Evolutionary conservation across 192 early-diverging fungal species (phyloP), one percentile per base, ranked within the genome.

Genomic region (Spizellomyces punctatus): DNA sequence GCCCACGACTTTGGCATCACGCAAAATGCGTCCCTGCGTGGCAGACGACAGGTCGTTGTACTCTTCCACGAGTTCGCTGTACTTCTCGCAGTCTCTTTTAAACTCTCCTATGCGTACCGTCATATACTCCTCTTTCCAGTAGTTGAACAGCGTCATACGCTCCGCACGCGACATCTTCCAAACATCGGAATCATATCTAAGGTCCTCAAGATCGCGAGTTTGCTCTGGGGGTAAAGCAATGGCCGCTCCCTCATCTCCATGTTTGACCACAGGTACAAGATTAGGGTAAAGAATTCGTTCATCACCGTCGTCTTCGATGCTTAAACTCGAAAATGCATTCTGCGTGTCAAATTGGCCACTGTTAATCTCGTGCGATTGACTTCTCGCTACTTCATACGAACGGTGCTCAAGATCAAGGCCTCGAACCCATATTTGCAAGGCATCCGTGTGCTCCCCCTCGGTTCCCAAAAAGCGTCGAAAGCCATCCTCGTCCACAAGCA

Each of bases 101-200:
- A 67, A 55, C 1, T 67, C 16, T 10, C 14, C 50, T 27, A 2
- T 16, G 22, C 21, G 65, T 10, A 67, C n/a, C 9, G 50, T 48
- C 2, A 67, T 10, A 6, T 36, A 67, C 0, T 73, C 47, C 36
- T 58, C 49, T n/a, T 41, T 63, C 87, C 83, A 86, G n/a, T 71
- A 55, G 0, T 63, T 63, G 47, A 78, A 57, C 5, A 89, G 71
- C 8, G 63, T 59, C 27, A 49, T 21, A 0, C 87, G 77, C 69
- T 89, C 87, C 0, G 1, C 10, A 47, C 43, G 58, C 1, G 82
- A 81, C 82, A 87, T 81, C 17, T 74, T 17, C 87, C 87, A 89
- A 12, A 89, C 72, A 69, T 80, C 64, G 4, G 19, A 16, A 60
- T 76, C 76, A 6, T 66, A 10, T 12, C 66, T 45, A 9, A 84